Conservation (phyloP, 73 alveolate species). For the Breviolum minutum region DNA sequence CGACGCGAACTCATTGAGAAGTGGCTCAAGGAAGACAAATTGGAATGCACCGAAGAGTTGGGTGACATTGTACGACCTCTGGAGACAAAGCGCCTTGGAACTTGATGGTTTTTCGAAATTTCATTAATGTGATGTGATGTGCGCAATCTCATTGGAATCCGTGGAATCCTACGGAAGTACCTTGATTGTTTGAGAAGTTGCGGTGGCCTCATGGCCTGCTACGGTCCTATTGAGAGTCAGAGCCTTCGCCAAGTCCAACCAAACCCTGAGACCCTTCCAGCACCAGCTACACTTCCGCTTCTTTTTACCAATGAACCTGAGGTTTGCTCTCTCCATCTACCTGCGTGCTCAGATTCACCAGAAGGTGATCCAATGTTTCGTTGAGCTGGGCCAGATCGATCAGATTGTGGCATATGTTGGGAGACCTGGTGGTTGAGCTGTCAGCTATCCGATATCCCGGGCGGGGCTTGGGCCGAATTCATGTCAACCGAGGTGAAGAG, state of each 20-base stretch:
- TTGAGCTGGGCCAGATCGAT: slow-evolving; percentile 98
- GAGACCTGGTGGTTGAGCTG: background rate
- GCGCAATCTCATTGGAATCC: background rate
- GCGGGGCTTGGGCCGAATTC: background rate
- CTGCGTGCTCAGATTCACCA: slow-evolving; percentile 97
- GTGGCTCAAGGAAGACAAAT: slow-evolving; percentile 98
- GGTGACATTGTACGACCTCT: slow-evolving; percentile 98
- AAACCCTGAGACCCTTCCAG: background rate
- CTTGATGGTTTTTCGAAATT: background rate
- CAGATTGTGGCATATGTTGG: slow-evolving; percentile 98
- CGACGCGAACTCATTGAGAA: slow-evolving; percentile 98
- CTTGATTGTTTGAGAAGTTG: background rate
- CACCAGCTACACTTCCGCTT: too few relatives aligned
- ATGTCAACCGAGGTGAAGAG: slow-evolving; percentile 49
- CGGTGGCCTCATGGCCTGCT: background rate
- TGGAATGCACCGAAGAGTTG: slow-evolving; percentile 98
- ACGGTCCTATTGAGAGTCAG: background rate
- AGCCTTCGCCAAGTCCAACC: background rate
- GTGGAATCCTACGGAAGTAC: background rate
- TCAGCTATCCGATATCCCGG: background rate
- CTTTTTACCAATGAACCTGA: background rate
- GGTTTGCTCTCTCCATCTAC: slow-evolving; percentile 98
- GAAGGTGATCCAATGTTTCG: slow-evolving; percentile 98
- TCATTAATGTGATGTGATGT: too few relatives aligned
- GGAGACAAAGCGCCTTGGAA: slow-evolving; percentile 94